Base-by-base conservation (phyloP, 768 basidiomycete genomes). In the Cystoderma amianthinum region DNA sequence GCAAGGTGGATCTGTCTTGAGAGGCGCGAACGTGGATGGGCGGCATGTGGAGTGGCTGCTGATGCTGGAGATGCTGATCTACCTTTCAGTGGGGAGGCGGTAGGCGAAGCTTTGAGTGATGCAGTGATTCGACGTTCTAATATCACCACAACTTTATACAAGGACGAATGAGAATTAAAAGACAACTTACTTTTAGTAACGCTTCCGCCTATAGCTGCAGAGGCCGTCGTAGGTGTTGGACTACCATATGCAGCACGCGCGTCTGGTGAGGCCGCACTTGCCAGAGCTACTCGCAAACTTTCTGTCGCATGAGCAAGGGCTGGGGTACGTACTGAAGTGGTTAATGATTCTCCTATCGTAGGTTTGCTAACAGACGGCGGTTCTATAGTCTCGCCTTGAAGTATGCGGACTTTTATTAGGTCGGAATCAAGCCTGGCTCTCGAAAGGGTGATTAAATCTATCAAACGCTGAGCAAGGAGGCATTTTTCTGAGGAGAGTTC, bases 351-450 rank as follows among this genome's bases (percentile, higher is more conserved):
- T 30, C 45, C 49, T 37, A 42, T 20, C 11, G 16, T 21, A 9
- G 28, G 9, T 15, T 30, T 30, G 10, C 28, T 15, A 9, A 30
- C 28, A 9, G 28, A 9, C 15, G 9, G 28, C 15, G 28, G 28
- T 30, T 70, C 68, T 7, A 61, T 57, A 3, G 60, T 39, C 44
- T 74, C 74, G 23, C 74, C 74, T 46, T 73, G 72, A 16, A 76
- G 52, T 13, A 66, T 59, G 34, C 68, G 55, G 20, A 74, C 71
- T 49, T 66, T 67, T 37, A 55, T 53, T 16, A 80, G 59, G 49
- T 80, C 77, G 2, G 63, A 56, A 46, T 76, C 75, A 10, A 80
- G 67, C 32, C 71, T 62, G 11, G 68, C 61, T 34, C 68, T 67
- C 19, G 75, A 72, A 24, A 68, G 60, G 2, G 59, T 61, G 22